These are phyloP conservation scores for Fusarium buharicum DNA, from an alignment of 2,329 filamentous ascomycete genomes.

Conservation along the genomic window DNA sequence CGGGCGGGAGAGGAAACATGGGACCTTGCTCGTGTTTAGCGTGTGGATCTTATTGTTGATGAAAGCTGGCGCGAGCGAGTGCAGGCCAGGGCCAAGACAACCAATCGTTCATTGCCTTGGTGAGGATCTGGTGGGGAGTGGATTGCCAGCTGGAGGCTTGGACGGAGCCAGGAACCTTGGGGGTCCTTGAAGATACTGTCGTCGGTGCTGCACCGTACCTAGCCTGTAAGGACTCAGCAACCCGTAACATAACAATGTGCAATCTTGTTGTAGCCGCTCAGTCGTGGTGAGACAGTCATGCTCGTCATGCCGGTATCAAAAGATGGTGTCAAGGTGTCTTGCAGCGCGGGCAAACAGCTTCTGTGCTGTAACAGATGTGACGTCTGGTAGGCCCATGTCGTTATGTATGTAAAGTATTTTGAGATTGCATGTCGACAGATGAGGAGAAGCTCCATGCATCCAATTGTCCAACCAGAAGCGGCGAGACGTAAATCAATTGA, in stretches of 20 bases:
- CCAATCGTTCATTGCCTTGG: conserved; percentile 35
- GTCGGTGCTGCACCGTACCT: not conserved
- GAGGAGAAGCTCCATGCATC: conserved; percentile 36
- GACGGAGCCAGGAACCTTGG: conserved; percentile 23
- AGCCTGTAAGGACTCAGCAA: conserved; percentile 22
- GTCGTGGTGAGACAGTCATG: conserved; percentile 18
- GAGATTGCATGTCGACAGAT: conserved; percentile 37
- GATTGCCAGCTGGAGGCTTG: conserved; percentile 32
- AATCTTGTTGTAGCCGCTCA: conserved; percentile 24
- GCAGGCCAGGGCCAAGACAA: conserved; percentile 39
- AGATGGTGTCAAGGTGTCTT: conserved; percentile 27
- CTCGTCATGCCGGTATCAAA: conserved; percentile 27
- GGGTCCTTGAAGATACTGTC: conserved; percentile 1
- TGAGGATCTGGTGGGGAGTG: conserved; percentile 40
- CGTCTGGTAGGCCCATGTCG: too few species aligned
- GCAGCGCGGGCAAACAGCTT: conserved; percentile 20
- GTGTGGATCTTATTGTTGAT: conserved; percentile 34
- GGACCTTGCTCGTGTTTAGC: conserved; percentile 45
- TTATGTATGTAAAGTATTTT: conserved; percentile 12
- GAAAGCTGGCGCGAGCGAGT: conserved; percentile 40
- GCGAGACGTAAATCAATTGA: conserved; percentile 20
- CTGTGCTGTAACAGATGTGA: conserved; percentile 27
- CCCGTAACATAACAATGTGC: conserved; percentile 19
- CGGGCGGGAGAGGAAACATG: conserved; percentile 47
- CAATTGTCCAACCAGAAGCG: conserved; percentile 46